These are phyloP conservation scores for Trypanosoma mega DNA, from an alignment of 208 protist species.

Conservation along the genomic window DNA sequence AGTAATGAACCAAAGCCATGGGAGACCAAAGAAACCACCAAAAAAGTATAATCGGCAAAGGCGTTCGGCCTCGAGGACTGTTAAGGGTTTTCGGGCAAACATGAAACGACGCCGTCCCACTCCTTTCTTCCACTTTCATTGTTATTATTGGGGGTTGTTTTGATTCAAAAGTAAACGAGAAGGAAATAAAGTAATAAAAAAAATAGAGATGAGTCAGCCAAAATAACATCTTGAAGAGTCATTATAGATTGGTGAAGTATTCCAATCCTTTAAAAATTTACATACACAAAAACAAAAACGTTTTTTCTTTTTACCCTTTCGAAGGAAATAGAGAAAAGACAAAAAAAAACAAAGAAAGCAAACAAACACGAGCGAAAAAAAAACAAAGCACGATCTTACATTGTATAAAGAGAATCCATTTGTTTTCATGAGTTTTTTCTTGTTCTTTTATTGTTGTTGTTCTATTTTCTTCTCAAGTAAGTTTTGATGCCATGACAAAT, in stretches of 20 bases:
- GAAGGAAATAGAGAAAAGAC: neutral
- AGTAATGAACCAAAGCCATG: conserved; percentile 36
- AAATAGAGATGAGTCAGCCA: conserved; percentile 1
- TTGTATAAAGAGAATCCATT: neutral
- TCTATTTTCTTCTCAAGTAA: too few relatives aligned
- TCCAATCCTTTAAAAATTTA: neutral
- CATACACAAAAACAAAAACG: neutral
- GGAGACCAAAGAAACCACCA: conserved; percentile 40
- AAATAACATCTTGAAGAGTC: neutral
- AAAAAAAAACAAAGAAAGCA: neutral
- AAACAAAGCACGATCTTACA: too few relatives aligned
- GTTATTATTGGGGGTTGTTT: neutral
- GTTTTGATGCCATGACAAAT: too few relatives aligned
- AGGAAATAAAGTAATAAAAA: conserved; percentile 5
- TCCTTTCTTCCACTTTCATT: neutral
- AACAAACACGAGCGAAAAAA: neutral
- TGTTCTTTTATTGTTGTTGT: too few relatives aligned
- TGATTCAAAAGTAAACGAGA: neutral
- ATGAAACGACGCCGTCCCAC: conserved; percentile 5
- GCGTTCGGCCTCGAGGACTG: conserved; percentile 23
- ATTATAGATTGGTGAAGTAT: too few relatives aligned
- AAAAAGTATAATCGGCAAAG: conserved; percentile 37
- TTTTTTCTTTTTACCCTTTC: conserved; percentile 4
- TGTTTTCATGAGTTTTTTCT: conserved; percentile 2
- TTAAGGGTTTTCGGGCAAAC: conserved; percentile 30